These are phyloP conservation scores for Torrubiella hemipterigena DNA, from an alignment of 2,329 filamentous ascomycete species.

Conservation along the genomic window DNA sequence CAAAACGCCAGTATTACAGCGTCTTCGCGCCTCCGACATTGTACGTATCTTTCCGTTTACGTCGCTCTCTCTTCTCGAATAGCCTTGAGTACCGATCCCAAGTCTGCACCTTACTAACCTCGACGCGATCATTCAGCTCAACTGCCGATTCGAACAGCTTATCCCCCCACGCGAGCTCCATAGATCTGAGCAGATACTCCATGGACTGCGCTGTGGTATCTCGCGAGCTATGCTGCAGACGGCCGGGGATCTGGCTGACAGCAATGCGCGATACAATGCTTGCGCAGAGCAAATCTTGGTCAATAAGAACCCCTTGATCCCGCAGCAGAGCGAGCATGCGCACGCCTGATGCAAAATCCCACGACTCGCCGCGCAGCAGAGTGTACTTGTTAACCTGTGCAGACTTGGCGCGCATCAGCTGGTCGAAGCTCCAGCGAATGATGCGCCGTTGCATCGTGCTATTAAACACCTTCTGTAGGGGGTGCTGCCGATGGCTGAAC, in stretches of 20 bases:
- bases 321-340: conserved; percentile 20
- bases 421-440: conserved; percentile 33
- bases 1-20: too few species aligned
- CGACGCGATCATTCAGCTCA: neutral
- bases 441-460: conserved; percentile 24
- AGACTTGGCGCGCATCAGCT: conserved; percentile 13
- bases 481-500: conserved; percentile 28
- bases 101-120: too few species aligned
- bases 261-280: conserved; percentile 17
- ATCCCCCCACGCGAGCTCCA: conserved; percentile 4
- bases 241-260: conserved; percentile 15
- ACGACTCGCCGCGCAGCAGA: conserved; percentile 5
- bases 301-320: conserved; percentile 21
- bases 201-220: conserved; percentile 18
- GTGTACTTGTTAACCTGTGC: neutral
- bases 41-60: too few species aligned
- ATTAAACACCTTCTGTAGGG: conserved; percentile 33
- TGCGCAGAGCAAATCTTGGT: conserved; percentile 17
- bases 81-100: too few species aligned
- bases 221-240: conserved; percentile 15
- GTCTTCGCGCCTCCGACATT: too few species aligned
- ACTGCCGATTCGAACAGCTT: conserved; percentile 1
- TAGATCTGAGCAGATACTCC: conserved; percentile 3
- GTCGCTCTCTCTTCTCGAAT: too few species aligned
- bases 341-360: conserved; percentile 23